Evolutionary conservation across 306 rosid species (phyloP), one percentile per base, ranked within the genome.

Genomic region (Vigna hirtella): DNA sequence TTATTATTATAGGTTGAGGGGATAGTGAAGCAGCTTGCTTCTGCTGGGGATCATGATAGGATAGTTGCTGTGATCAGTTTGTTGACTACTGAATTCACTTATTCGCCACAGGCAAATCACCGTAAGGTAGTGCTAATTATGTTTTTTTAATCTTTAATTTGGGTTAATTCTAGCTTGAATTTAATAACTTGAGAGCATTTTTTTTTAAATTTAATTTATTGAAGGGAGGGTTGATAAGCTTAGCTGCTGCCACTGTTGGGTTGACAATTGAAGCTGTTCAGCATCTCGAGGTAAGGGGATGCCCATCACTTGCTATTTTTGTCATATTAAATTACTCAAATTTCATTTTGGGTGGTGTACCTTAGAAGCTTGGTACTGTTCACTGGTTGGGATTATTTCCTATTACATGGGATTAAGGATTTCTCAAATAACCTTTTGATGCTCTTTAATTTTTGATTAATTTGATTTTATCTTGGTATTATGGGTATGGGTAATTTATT

Each of bases 201-300:
- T 68, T 17, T 63, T 20, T 7, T 17, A 16, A 42, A 42, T 42
- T 71, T 13, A 20, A 59, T 51, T 62, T 28, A 42, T 51, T 74
- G 64, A 78, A 95, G 98, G 99, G 99, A 73, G 99, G 99, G 77
- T 85, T 95, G 91, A 93, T 95, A 70, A 94, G 98, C 59, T 86
- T 95, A 75, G 99, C 98, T 70, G 99, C 98, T 75, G 96, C 93
- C 13, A 93, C 98, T n/a, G 98, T 95, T 81, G 99, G 97, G 68
- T 85, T 95, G 91, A 81, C 90, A 79, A 73, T 81, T 57, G 98
- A 81, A 74, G 99, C 99, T 7, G 77, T 94, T 79, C 97, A 91
- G 65, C 98, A 95, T 91, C 99, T 95, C 58, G 99, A 93, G 93
- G 99, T 93, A 83, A 86, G 83, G 75, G 51, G 1, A 74, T 81